Conservation (phyloP, 2,329 filamentous ascomycete species). For the Macrophomina pseudophaseolina region DNA sequence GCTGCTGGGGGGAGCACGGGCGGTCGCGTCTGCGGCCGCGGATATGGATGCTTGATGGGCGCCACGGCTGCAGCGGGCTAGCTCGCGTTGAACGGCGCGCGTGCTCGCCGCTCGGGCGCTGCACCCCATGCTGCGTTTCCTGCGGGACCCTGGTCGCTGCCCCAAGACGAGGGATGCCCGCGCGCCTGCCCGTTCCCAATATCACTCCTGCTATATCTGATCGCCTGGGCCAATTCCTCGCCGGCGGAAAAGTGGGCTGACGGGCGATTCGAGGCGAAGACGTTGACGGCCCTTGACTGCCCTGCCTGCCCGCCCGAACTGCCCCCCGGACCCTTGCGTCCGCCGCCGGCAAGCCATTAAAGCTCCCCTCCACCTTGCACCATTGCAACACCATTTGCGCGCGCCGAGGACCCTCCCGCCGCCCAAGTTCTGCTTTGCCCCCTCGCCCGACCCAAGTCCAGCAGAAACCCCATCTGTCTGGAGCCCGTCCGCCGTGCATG, state of each 20-base stretch:
- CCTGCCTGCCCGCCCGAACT: conserved; percentile 11
- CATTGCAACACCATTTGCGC: conserved; percentile 24
- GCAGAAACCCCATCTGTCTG: conserved; percentile 21
- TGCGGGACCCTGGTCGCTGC: conserved; percentile 4
- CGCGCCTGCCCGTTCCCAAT: conserved; percentile 19
- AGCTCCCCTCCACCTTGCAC: conserved; percentile 25
- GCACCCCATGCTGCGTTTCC: conserved; percentile 16
- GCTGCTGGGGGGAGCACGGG: background rate
- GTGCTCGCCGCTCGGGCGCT: conserved; percentile 6
- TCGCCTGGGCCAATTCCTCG: conserved; percentile 24
- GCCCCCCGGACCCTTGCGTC: conserved; percentile 23
- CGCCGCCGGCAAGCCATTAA: conserved; percentile 13
- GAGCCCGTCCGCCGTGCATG: conserved; percentile 14
- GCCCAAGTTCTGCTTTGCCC: conserved; percentile 10
- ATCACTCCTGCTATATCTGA: conserved; percentile 20
- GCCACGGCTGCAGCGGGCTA: conserved; percentile 15
- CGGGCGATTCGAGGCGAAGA: conserved; percentile 20
- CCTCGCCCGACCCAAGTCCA: background rate
- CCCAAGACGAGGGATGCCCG: conserved; percentile 19
- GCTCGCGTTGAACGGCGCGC: conserved; percentile 7
- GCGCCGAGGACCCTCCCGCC: conserved; percentile 17
- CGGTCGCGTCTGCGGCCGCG: conserved; percentile 12
- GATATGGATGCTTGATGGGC: conserved; percentile 15
- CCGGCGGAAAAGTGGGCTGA: conserved; percentile 22
- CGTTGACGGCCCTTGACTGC: conserved; percentile 21